Conservation (phyloP, 1,139 yeast genomes). For the Kodamaea derodonti region DNA sequence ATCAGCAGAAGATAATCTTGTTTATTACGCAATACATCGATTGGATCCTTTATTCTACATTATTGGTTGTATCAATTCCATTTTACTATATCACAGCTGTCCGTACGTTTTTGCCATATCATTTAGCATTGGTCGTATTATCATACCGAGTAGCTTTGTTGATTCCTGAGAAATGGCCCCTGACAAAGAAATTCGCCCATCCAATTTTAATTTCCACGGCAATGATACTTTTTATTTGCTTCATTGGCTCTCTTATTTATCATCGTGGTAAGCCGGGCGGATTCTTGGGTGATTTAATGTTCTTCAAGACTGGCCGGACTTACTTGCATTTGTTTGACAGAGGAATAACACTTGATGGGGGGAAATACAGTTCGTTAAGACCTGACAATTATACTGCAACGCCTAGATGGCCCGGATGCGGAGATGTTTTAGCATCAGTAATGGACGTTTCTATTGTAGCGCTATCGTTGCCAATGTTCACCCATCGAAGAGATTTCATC, state of each 20-base stretch:
- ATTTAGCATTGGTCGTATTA: slow-evolving; percentile 55
- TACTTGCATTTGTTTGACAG: slow-evolving; percentile 56
- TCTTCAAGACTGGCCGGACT: slow-evolving; percentile 67
- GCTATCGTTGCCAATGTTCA: slow-evolving; percentile 72
- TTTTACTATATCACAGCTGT: slow-evolving; percentile 43
- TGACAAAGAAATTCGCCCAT: slow-evolving; percentile 53
- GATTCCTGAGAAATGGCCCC: slow-evolving; percentile 45
- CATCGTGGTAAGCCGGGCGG: slow-evolving; percentile 40
- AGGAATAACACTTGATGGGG: slow-evolving; percentile 26
- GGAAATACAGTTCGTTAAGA: slow-evolving; percentile 15
- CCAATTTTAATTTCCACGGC: slow-evolving; percentile 70
- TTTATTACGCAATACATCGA: slow-evolving; percentile 49
- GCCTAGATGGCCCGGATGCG: slow-evolving; percentile 72
- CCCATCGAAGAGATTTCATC: slow-evolving; percentile 61
- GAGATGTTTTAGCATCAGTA: slow-evolving; percentile 65
- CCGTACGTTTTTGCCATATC: slow-evolving; percentile 59
- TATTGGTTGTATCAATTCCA: slow-evolving; percentile 55
- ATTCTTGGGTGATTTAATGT: slow-evolving; percentile 46
- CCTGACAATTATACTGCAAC: slow-evolving; percentile 28
- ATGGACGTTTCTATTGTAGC: slow-evolving; percentile 79
- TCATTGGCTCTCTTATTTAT: slow-evolving; percentile 54
- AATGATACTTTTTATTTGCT: slow-evolving; percentile 56
- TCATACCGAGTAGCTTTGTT: slow-evolving; percentile 51
- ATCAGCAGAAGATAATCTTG: slow-evolving; percentile 28
- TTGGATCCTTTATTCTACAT: slow-evolving; percentile 44